phyloP scores from a whole-genome alignment of 139 green algal species.

The Asterochloris sp. region DNA sequence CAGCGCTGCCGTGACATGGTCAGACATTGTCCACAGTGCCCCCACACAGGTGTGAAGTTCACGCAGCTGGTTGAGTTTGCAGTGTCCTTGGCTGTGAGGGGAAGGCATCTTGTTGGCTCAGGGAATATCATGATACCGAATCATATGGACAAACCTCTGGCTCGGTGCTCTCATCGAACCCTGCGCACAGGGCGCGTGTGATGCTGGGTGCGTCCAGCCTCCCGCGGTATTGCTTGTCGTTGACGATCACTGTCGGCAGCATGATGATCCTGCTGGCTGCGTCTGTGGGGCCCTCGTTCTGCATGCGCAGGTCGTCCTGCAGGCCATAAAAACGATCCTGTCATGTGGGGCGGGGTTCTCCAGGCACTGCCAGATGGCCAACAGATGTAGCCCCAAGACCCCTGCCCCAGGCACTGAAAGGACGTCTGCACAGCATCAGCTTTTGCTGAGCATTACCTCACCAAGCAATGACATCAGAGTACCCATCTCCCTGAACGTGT shows the following conservation, averaged over 20 bases:
- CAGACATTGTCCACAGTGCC: too few species aligned
- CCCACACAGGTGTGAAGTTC: too few species aligned
- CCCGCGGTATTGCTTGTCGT: slow-evolving; percentile 65
- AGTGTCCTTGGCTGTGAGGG: too few species aligned
- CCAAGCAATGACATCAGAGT: too few species aligned
- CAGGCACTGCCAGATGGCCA: not conserved
- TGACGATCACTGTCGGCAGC: slow-evolving; percentile 68
- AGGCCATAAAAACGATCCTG: not conserved
- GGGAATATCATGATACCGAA: not conserved
- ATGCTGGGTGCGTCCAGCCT: slow-evolving; percentile 34
- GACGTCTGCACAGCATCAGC: too few species aligned
- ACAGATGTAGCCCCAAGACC: too few species aligned
- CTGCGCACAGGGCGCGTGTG: slow-evolving; percentile 65
- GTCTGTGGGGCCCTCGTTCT: slow-evolving; percentile 21
- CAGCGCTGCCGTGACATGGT: too few species aligned
- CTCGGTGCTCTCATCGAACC: slow-evolving; percentile 62
- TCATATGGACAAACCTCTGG: slow-evolving; percentile 28
- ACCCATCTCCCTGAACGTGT: not conserved
- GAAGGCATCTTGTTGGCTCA: too few species aligned
- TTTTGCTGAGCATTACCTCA: too few species aligned
- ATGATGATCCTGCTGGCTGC: slow-evolving; percentile 45
- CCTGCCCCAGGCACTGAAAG: too few species aligned
- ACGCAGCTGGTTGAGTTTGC: too few species aligned
- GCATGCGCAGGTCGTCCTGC: slow-evolving; percentile 9
- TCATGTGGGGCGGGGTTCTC: not conserved